phyloP scores from a whole-genome alignment of 129 eudicot genomes.

The Saposhnikovia divaricata region DNA sequence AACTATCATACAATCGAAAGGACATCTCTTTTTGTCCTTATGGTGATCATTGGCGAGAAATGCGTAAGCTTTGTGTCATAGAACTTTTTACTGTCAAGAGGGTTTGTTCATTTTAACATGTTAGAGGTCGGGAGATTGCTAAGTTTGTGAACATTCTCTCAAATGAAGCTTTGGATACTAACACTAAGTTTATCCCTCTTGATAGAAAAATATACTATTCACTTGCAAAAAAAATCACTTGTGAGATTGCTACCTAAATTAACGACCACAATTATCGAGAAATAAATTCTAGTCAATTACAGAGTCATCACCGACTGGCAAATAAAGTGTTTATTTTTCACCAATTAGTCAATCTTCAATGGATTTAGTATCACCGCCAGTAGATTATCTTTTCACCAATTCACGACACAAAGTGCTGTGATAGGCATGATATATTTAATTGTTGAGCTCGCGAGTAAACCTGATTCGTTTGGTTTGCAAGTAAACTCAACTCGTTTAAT shows the following conservation, averaged over 20 bases:
- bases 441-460: too few species aligned
- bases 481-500: too few species aligned
- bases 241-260: not conserved
- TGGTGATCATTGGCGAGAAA: conserved; percentile 28
- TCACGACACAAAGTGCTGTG: too few species aligned
- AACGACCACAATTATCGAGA: not conserved
- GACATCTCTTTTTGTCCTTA: conserved; percentile 30
- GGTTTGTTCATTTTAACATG: not conserved
- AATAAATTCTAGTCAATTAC: too few species aligned
- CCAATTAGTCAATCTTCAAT: too few species aligned
- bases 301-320: too few species aligned
- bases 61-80: conserved; percentile 23
- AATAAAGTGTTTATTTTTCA: too few species aligned
- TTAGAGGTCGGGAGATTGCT: not conserved
- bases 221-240: not conserved
- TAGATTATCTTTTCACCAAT: too few species aligned
- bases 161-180: not conserved
- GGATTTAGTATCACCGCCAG: too few species aligned
- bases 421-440: too few species aligned
- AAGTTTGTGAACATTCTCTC: not conserved
- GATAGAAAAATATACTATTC: not conserved
- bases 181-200: not conserved
- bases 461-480: too few species aligned
- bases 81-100: conserved; percentile 24
- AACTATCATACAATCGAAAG: conserved; percentile 2